phyloP scores from a whole-genome alignment of 257 asterid species.

The Nicotiana obtusifolia region DNA sequence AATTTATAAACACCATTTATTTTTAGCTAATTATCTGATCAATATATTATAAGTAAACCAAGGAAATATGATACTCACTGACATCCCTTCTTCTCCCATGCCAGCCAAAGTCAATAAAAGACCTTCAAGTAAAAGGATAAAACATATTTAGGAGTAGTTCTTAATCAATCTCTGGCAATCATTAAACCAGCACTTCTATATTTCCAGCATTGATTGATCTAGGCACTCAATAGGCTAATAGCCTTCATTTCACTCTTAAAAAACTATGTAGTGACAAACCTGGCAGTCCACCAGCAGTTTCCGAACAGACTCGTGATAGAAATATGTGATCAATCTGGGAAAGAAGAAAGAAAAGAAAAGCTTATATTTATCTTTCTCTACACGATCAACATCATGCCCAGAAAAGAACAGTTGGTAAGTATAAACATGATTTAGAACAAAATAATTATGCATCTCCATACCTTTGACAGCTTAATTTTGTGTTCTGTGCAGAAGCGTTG shows the following conservation, averaged over 20 bases:
- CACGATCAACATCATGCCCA: background rate
- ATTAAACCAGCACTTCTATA: background rate
- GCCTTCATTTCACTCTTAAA: background rate
- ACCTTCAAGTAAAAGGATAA: constrained; percentile 41
- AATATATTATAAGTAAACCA: background rate
- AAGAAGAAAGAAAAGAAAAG: constrained; percentile 9
- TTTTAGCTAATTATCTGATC: background rate
- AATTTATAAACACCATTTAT: background rate
- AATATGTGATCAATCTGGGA: constrained; percentile 90
- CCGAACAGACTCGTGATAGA: constrained; percentile 94
- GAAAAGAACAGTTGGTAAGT: background rate
- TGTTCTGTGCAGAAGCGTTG: constrained; percentile 95
- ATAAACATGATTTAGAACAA: too few species aligned
- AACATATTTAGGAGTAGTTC: background rate
- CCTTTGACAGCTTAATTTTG: constrained; percentile 91
- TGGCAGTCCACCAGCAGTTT: constrained; percentile 99
- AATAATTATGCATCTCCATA: constrained; percentile 13
- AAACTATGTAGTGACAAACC: constrained; percentile 34
- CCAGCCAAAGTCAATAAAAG: constrained; percentile 91
- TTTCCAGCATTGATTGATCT: background rate
- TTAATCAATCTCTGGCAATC: background rate
- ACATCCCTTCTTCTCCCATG: constrained; percentile 86
- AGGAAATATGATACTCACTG: constrained; percentile 47
- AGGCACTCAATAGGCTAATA: background rate
- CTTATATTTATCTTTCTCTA: background rate